phyloP scores from a whole-genome alignment of 257 asterid species.

The Lavandula angustifolia region DNA sequence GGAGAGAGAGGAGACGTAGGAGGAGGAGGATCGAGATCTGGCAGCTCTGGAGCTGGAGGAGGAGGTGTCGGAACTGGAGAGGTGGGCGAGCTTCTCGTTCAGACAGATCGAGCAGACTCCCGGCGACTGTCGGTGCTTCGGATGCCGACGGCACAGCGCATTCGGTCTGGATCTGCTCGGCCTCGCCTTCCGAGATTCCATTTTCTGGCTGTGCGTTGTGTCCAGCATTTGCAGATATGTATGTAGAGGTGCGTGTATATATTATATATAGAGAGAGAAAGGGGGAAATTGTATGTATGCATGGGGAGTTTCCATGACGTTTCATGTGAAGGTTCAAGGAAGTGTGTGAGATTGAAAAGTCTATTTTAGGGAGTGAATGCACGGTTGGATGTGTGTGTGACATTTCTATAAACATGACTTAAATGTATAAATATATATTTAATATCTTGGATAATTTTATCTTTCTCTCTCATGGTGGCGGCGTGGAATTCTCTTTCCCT shows the following conservation, averaged over 20 bases:
- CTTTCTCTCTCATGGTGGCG: slow-evolving; percentile 26
- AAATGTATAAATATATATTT: not conserved
- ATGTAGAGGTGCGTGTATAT: not conserved
- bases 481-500: slow-evolving; percentile 32
- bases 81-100: slow-evolving; percentile 49
- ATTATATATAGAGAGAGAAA: not conserved
- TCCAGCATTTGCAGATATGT: slow-evolving; percentile 11
- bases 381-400: slow-evolving; percentile 42
- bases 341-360: slow-evolving; percentile 46
- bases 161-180: slow-evolving; percentile 34
- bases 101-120: slow-evolving; percentile 81
- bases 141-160: slow-evolving; percentile 61
- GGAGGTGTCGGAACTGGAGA: not conserved
- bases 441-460: slow-evolving; percentile 15
- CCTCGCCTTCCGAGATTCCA: slow-evolving; percentile 44
- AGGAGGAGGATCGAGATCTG: slow-evolving; percentile 37
- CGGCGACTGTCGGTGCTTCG: slow-evolving; percentile 65
- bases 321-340: slow-evolving; percentile 57
- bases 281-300: slow-evolving; percentile 20
- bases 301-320: slow-evolving; percentile 52
- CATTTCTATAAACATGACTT: too few relatives aligned
- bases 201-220: not conserved
- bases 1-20: slow-evolving; percentile 50
- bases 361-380: slow-evolving; percentile 33
- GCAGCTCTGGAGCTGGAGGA: slow-evolving; percentile 27